phyloP scores from a whole-genome alignment of 2,329 filamentous ascomycete species.

The Dothidotthia symphoricarpi region DNA sequence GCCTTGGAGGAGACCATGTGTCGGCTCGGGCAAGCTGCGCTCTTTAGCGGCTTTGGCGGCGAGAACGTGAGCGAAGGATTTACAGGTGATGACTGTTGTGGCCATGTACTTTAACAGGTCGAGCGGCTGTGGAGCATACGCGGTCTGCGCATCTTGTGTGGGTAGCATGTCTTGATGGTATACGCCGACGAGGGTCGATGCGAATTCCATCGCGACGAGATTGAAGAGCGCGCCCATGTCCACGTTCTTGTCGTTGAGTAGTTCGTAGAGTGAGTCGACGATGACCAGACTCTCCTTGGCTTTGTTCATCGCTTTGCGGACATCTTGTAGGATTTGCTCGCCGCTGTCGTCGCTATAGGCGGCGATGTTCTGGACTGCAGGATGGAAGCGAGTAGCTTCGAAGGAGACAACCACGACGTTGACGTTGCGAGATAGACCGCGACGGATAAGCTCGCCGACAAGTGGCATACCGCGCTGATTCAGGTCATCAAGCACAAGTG shows the following conservation, averaged over 20 bases:
- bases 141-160: conserved; percentile 44
- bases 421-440: conserved; percentile 57
- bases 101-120: conserved; percentile 77
- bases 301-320: conserved; percentile 21
- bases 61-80: conserved; percentile 71
- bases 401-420: conserved; percentile 77
- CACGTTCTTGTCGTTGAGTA: conserved; percentile 45
- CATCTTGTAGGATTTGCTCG: conserved; percentile 41
- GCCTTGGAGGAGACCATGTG: conserved; percentile 74
- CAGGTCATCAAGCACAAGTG: conserved; percentile 77
- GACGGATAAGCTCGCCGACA: conserved; percentile 68
- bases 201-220: conserved; percentile 66
- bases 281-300: conserved; percentile 59
- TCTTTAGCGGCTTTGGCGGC: conserved; percentile 72
- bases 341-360: conserved; percentile 63
- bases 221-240: conserved; percentile 61
- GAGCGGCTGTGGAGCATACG: conserved; percentile 54
- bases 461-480: conserved; percentile 75
- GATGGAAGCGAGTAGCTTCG: conserved; percentile 63
- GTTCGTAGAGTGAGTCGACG: conserved; percentile 73
- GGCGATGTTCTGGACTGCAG: conserved; percentile 67
- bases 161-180: conserved; percentile 81
- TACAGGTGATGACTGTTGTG: conserved; percentile 77
- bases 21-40: conserved; percentile 70
- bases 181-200: conserved; percentile 69